A percentile compares a stretch with the other conserved stretches of the same genome.
Conservation (phyloP, 2,329 filamentous ascomycete species). For the Nigrograna mackinnonii region DNA sequence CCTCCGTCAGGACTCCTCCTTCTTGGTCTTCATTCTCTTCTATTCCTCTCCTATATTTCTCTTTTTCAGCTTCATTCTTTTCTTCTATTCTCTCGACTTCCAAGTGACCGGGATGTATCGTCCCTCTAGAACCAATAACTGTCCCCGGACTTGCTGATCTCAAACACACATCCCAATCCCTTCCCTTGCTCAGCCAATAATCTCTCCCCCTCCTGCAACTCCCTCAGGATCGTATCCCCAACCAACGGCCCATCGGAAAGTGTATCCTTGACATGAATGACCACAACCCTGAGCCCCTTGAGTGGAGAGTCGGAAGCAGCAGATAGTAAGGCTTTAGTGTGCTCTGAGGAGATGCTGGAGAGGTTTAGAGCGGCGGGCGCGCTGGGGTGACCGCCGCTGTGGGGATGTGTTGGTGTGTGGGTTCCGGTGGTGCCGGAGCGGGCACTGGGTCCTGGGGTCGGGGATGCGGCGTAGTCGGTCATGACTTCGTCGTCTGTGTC, state of each 20-base stretch:
- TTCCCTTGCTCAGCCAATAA: constrained; percentile 50
- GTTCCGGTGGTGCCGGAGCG: constrained; percentile 17
- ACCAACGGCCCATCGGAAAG: constrained; percentile 70
- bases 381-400: constrained; percentile 16
- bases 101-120: neutral
- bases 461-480: constrained; percentile 26
- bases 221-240: constrained; percentile 68
- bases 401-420: constrained; percentile 18
- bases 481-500: constrained; percentile 31
- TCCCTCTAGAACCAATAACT: constrained; percentile 50
- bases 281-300: constrained; percentile 74
- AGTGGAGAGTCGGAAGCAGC: constrained; percentile 55
- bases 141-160: constrained; percentile 70
- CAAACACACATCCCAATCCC: constrained; percentile 77
- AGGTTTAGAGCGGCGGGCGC: constrained; percentile 29
- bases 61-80: too few species aligned
- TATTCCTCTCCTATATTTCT: too few species aligned
- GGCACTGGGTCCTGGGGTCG: constrained; percentile 11
- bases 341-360: constrained; percentile 22
- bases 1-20: too few species aligned
- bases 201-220: constrained; percentile 68
- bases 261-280: constrained; percentile 93
- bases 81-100: too few species aligned
- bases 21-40: too few species aligned
- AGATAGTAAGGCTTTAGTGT: constrained; percentile 27